Percentiles rank a stretch among this genome's conserved stretches.
These are phyloP conservation scores for Fraxinus xanthoxyloides DNA, from an alignment of 305 asterid genomes.

Conservation along the genomic window DNA sequence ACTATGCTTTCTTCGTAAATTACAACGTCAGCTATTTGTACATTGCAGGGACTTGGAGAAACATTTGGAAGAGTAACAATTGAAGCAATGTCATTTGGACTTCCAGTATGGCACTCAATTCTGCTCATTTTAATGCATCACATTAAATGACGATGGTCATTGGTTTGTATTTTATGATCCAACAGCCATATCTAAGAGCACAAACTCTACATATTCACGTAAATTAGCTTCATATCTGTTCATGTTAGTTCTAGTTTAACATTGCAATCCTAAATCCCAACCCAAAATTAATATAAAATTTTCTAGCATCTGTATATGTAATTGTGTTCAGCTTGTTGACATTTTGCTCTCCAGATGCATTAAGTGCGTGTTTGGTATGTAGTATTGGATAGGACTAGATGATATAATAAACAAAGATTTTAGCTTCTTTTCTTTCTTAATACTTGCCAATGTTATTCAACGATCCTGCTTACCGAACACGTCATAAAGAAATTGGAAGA, in stretches of 20 bases:
- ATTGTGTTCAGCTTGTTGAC: background rate
- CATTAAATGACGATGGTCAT: background rate
- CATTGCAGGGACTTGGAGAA: slow-evolving; percentile 92
- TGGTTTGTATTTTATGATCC: background rate
- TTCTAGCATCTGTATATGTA: background rate
- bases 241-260: background rate
- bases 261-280: background rate
- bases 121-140: slow-evolving; percentile 15
- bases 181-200: background rate
- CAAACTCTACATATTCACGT: background rate
- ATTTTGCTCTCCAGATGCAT: background rate
- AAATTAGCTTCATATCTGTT: background rate
- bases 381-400: background rate
- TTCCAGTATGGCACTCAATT: slow-evolving; percentile 61
- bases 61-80: slow-evolving; percentile 98
- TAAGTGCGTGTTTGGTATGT: background rate
- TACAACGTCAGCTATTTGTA: background rate
- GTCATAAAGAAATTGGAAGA: background rate
- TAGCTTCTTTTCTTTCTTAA: background rate
- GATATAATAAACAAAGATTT: background rate
- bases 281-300: background rate
- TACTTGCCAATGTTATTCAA: background rate
- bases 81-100: slow-evolving; percentile 99
- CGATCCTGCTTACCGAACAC: background rate
- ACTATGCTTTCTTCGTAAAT: background rate